These are phyloP conservation scores for Leptodontidium sp. DNA, from an alignment of 2,329 filamentous ascomycete genomes.

Conservation along the genomic window DNA sequence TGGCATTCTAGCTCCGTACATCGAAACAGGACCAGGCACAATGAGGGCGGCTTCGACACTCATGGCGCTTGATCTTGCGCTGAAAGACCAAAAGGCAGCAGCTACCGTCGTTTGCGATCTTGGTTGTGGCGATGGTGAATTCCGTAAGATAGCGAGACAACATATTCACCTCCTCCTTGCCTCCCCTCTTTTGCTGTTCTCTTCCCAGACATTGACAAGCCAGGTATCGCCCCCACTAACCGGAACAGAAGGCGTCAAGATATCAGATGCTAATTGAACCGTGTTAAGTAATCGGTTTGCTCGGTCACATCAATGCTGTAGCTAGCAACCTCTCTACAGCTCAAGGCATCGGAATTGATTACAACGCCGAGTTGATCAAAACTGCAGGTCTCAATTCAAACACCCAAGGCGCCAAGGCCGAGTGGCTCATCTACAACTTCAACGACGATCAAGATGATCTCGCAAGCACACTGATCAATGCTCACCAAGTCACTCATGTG, in stretches of 20 bases:
- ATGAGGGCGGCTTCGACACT: constrained; percentile 40
- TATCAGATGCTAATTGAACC: not conserved
- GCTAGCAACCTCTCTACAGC: constrained; percentile 19
- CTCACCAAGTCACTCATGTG: constrained; percentile 36
- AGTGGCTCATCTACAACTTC: constrained; percentile 40
- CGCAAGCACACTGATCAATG: constrained; percentile 27
- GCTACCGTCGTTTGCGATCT: constrained; percentile 37
- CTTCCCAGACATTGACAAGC: not conserved
- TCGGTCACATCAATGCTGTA: constrained; percentile 30
- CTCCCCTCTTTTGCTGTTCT: too few relatives aligned
- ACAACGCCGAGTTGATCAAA: constrained; percentile 36
- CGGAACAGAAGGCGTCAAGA: not conserved
- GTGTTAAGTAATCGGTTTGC: constrained; percentile 34
- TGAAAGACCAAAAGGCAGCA: constrained; percentile 19
- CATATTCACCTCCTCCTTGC: not conserved
- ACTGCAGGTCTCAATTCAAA: constrained; percentile 31
- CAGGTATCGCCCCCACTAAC: constrained; percentile 16
- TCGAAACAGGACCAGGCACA: constrained; percentile 35
- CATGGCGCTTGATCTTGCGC: constrained; percentile 32
- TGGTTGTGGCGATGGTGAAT: constrained; percentile 39
- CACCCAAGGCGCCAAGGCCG: constrained; percentile 15
- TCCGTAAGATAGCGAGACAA: constrained; percentile 29
- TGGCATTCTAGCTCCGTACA: constrained; percentile 36
- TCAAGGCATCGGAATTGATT: constrained; percentile 38
- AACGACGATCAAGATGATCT: constrained; percentile 38